Base-by-base conservation (phyloP, 768 basidiomycete genomes). In the Hydnomerulius pinastri region DNA sequence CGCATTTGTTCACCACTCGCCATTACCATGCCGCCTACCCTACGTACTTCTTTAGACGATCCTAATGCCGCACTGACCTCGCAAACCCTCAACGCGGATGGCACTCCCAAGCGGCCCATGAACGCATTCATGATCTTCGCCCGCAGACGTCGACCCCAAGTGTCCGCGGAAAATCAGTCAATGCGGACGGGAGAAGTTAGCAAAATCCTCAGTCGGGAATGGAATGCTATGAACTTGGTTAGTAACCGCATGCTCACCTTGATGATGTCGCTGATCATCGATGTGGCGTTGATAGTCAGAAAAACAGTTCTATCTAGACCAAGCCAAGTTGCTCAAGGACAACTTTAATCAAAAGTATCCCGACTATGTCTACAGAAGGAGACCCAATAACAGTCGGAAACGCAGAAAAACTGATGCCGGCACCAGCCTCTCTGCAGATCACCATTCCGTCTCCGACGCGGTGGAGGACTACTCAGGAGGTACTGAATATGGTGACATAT, bases 101-200 rank as follows among this genome's bases (percentile, higher is more conserved):
- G 90, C 23, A 92, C 90, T 40, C 90, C 90, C 21, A 92, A 92
- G 65, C 83, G 90, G 11, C 90, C 90, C 28, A 92, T 93, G 90
- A 93, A 93, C 67, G 90, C 90, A 18, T 93, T 93, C 74, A 92
- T 93, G 90, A 92, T 93, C 52, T 93, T 92, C 60, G 90, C 91
- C 53, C 81, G 90, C 20, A 79, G 85, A 45, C 78, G 90, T 50
- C 75, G 90, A 36, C 90, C 90, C 15, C 87, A 93, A 67, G 88
- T 93, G 28, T 83, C 87, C 7, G 82, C 87, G n/a, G 87, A 87
- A 55, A 88, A 93, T 65, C 90, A 91, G 66, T 81, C 88, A 38
- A 86, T 93, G 88, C 85, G 91, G 33, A 93, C 91, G 0, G 91
- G 91, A 13, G 91, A 93, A 61, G 90, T 93, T 46, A 88, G 86